A percentile compares a stretch with the other conserved stretches of the same genome.
Conservation (phyloP, 768 basidiomycete species). For the Saitozyma sp. region DNA sequence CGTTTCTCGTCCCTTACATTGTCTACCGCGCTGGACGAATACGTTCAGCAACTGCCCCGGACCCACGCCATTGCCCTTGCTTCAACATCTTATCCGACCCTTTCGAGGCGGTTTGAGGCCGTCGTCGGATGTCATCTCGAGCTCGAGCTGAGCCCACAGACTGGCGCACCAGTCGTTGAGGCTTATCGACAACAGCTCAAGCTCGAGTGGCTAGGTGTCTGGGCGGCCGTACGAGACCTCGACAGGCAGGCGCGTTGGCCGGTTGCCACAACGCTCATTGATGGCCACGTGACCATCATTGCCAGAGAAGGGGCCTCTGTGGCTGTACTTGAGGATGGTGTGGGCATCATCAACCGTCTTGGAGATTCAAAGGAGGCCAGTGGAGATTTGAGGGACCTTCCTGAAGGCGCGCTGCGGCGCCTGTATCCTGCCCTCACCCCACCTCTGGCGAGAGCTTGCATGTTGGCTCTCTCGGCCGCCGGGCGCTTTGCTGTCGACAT, state of each 20-base stretch:
- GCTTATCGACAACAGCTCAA: conserved; percentile 82
- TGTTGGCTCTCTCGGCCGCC: conserved; percentile 19
- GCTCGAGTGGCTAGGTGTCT: conserved; percentile 93
- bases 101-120: conserved; percentile 73
- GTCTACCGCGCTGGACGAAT: conserved; percentile 76
- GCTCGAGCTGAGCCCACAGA: conserved; percentile 70
- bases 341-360: conserved; percentile 16
- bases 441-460: conserved; percentile 17
- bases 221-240: conserved; percentile 84
- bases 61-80: conserved; percentile 58
- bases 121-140: conserved; percentile 84
- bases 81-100: conserved; percentile 59
- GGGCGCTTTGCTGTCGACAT: conserved; percentile 19
- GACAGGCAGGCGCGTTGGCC: conserved; percentile 59
- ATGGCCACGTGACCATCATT: conserved; percentile 58
- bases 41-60: conserved; percentile 64
- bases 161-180: conserved; percentile 73
- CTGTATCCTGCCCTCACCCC: conserved; percentile 25
- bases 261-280: conserved; percentile 21
- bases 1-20: conserved; percentile 82
- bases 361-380: conserved; percentile 10
- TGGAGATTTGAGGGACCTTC: conserved; percentile 18
- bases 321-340: conserved; percentile 19
- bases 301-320: conserved; percentile 31
- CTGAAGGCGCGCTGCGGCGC: conserved; percentile 20